phyloP scores from a whole-genome alignment of 1,284 basidiomycete genomes.

The Ganoderma meredithae region DNA sequence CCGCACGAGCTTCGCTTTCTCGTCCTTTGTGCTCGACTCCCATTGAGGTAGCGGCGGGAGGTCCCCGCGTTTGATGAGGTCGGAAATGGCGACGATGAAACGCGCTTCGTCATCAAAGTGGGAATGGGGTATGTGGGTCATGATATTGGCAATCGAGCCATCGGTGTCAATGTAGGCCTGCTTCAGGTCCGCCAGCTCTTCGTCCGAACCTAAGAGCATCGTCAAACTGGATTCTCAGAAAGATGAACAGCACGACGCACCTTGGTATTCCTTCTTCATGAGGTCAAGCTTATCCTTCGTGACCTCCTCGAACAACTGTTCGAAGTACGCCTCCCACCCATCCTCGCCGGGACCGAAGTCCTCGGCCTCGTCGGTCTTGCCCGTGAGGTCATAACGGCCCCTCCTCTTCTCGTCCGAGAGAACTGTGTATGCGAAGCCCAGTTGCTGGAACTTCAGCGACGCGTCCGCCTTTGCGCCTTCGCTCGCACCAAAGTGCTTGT shows the following conservation, averaged over 20 bases:
- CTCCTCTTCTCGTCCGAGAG: conserved; percentile 81
- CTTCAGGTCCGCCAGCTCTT: conserved; percentile 84
- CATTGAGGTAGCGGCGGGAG: conserved; percentile 70
- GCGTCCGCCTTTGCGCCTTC: conserved; percentile 70
- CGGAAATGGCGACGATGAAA: conserved; percentile 75
- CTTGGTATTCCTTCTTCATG: conserved; percentile 92
- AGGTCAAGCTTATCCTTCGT: conserved; percentile 88
- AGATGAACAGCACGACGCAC: conserved; percentile 47
- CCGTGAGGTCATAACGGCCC: conserved; percentile 83
- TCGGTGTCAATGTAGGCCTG: conserved; percentile 71
- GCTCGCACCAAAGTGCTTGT: conserved; percentile 78
- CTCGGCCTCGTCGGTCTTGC: conserved; percentile 83
- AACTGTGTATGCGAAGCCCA: conserved; percentile 91
- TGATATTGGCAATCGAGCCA: conserved; percentile 81
- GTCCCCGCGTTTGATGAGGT: conserved; percentile 69
- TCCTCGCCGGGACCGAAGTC: conserved; percentile 78
- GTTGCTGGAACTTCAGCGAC: conserved; percentile 82
- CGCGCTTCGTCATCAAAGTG: conserved; percentile 84
- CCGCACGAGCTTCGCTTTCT: conserved; percentile 77
- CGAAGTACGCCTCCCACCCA: conserved; percentile 95
- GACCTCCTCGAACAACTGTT: conserved; percentile 86
- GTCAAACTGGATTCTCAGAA: not conserved
- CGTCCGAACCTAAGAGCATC: conserved; percentile 72
- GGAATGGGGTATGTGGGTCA: conserved; percentile 87
- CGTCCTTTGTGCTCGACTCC: conserved; percentile 77